A percentile compares a stretch with the other conserved stretches of the same genome.
Conservation (phyloP, 257 asterid species). For the Ajuga chamaepitys region DNA sequence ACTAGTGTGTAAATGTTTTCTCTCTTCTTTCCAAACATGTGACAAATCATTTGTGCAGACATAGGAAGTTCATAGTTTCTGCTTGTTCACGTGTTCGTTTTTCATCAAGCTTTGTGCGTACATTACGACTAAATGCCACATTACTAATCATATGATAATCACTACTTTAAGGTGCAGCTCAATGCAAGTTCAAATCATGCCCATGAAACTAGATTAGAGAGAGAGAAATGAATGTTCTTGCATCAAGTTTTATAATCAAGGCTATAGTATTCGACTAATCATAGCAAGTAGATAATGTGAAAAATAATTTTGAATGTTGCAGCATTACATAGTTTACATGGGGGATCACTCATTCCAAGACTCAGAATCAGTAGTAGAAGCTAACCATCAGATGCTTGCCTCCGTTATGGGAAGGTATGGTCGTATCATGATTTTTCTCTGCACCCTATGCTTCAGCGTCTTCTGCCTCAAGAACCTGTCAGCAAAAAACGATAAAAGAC, state of each 20-base stretch:
- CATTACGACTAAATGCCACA: not conserved
- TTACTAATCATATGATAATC: not conserved
- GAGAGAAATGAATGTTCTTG: not conserved
- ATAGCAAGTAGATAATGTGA: not conserved
- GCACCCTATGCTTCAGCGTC: not conserved
- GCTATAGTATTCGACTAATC: not conserved
- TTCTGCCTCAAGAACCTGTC: slow-evolving; percentile 2
- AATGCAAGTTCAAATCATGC: not conserved
- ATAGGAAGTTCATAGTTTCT: not conserved
- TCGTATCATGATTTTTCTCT: not conserved
- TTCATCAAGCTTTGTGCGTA: no score
- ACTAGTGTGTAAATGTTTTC: not conserved
- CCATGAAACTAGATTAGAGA: not conserved
- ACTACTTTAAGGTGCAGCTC: no score
- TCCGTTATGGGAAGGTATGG: slow-evolving; percentile 48
- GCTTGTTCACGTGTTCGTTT: not conserved
- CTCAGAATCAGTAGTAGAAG: slow-evolving; percentile 35
- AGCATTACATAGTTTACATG: slow-evolving; percentile 66
- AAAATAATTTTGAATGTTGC: slow-evolving; percentile 10
- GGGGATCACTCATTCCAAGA: slow-evolving; percentile 41
- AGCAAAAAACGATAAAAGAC: not conserved
- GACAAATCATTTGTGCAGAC: not conserved
- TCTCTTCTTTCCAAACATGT: not conserved
- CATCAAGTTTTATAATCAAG: not conserved
- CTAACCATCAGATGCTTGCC: slow-evolving; percentile 45